A percentile compares a stretch with the other conserved stretches of the same genome.
These are phyloP conservation scores for Lithospermum erythrorhizon DNA, from an alignment of 257 asterid species.

Conservation along the genomic window DNA sequence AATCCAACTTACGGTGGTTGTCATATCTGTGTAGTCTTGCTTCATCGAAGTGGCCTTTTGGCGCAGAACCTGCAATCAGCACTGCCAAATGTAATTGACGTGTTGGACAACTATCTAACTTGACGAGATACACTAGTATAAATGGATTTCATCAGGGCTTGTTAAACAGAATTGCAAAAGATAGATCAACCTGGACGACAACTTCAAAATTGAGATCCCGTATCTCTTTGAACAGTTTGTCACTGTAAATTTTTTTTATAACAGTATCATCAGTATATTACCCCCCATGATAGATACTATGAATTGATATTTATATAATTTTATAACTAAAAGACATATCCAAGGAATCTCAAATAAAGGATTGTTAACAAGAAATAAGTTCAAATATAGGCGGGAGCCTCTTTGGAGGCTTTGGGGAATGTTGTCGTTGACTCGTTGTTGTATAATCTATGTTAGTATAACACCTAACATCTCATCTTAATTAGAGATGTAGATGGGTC, in stretches of 20 bases:
- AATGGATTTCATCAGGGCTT: not conserved
- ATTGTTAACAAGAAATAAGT: not conserved
- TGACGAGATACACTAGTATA: conserved; percentile 4
- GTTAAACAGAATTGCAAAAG: conserved; percentile 5
- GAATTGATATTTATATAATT: not conserved
- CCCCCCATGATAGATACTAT: conserved; percentile 5
- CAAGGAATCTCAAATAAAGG: not conserved
- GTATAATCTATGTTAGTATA: not conserved
- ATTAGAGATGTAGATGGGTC: no score
- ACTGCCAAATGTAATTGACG: conserved; percentile 34
- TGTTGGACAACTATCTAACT: conserved; percentile 13
- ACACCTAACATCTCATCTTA: no score
- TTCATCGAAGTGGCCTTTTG: conserved; percentile 98
- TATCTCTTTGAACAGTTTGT: conserved; percentile 93
- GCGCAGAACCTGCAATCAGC: conserved; percentile 86
- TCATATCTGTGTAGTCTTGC: conserved; percentile 88
- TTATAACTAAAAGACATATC: not conserved
- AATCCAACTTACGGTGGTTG: conserved; percentile 56
- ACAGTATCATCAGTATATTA: conserved; percentile 11
- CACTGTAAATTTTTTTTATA: conserved; percentile 43
- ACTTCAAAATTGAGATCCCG: conserved; percentile 97
- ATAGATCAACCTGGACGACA: conserved; percentile 82
- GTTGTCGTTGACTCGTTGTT: no score
- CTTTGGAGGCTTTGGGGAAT: no score
- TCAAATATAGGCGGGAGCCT: not conserved